Conservation (phyloP, 345 rosid species). For the Acer campestre region DNA sequence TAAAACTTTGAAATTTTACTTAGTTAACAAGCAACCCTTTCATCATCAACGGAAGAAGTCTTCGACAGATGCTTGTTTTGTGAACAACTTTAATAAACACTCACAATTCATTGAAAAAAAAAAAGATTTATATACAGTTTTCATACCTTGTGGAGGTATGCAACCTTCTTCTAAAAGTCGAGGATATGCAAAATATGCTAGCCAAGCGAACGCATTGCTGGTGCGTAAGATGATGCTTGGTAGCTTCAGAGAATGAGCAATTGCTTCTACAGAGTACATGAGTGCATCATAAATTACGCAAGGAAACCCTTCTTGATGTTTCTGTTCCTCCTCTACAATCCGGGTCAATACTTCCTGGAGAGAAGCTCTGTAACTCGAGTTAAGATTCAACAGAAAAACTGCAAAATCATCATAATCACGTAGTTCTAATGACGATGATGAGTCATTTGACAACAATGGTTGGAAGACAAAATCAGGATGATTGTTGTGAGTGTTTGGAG, state of each 20-base stretch:
- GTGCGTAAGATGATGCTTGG: constrained; percentile 23
- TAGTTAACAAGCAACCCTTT: no score
- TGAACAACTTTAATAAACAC: no score
- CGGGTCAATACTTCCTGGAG: constrained; percentile 15
- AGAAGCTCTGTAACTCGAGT: constrained; percentile 12
- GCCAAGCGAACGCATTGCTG: constrained; percentile 2
- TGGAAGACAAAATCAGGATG: constrained; percentile 2
- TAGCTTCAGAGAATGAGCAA: constrained; percentile 8
- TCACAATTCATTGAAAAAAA: no score
- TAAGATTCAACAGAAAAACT: neutral
- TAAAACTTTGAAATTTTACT: no score
- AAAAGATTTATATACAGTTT: no score
- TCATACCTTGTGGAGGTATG: constrained; percentile 36
- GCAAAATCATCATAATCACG: neutral
- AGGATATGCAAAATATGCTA: neutral
- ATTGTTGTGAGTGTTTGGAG: neutral
- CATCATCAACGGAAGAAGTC: no score
- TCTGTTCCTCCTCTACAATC: neutral
- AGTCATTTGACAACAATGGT: neutral
- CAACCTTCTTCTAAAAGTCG: constrained; percentile 26
- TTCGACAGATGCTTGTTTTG: no score
- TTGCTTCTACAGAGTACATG: constrained; percentile 23
- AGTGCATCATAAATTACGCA: constrained; percentile 17
- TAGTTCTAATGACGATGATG: neutral
- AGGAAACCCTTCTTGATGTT: neutral